These are phyloP conservation scores for Fusarium marasasianum DNA, from an alignment of 2,329 filamentous ascomycete species.

Conservation along the genomic window DNA sequence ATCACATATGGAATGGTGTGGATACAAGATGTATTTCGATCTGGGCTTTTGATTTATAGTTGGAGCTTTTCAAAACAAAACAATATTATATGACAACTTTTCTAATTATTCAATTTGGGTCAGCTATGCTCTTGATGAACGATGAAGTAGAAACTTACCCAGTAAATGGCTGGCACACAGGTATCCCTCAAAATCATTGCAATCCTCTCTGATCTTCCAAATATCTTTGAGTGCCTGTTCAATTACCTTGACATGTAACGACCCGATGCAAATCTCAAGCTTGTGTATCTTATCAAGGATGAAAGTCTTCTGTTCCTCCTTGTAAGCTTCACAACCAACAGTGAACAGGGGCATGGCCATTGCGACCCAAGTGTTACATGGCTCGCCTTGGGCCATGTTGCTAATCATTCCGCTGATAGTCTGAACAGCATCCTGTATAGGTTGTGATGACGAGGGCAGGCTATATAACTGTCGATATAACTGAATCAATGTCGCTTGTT, in stretches of 20 bases:
- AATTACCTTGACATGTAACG: constrained; percentile 40
- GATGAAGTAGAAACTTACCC: constrained; percentile 13
- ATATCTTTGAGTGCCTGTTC: constrained; percentile 40
- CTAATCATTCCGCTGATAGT: constrained; percentile 36
- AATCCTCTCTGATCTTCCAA: constrained; percentile 37
- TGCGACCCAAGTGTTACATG: constrained; percentile 45
- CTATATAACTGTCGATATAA: constrained; percentile 39
- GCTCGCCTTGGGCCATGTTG: constrained; percentile 43
- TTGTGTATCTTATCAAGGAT: constrained; percentile 42
- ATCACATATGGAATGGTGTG: no score
- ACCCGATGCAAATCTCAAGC: constrained; percentile 39
- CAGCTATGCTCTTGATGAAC: no score
- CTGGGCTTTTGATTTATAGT: no score
- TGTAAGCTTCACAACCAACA: constrained; percentile 42
- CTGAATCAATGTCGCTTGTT: constrained; percentile 42
- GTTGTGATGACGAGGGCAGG: constrained; percentile 23
- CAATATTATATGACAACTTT: constrained; percentile 42
- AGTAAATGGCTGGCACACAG: constrained; percentile 37
- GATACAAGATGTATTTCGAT: no score
- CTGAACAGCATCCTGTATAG: constrained; percentile 28
- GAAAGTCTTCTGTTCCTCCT: constrained; percentile 28
- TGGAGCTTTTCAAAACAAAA: constrained; percentile 26
- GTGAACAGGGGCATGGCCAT: constrained; percentile 46
- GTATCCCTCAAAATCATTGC: constrained; percentile 24
- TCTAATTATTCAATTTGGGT: constrained; percentile 11